Evolutionary conservation across 2,329 filamentous ascomycete species (phyloP).

Genomic region (Trichoderma pleuroti): DNA sequence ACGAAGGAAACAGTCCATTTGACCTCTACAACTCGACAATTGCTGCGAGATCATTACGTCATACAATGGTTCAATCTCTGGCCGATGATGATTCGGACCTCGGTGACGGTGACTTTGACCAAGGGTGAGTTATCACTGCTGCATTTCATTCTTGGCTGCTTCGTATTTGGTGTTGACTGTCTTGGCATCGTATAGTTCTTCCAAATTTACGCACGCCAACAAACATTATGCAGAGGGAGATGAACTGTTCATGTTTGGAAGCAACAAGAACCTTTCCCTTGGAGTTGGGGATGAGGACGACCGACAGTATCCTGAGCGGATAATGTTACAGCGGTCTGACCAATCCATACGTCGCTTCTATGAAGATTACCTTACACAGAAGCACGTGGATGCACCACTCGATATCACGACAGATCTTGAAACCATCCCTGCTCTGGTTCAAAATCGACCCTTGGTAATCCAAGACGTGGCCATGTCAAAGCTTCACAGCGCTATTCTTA

Average conservation of each 20-base stretch:
- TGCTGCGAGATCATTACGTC: constrained; percentile 64
- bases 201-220: background rate
- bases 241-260: constrained; percentile 90
- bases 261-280: constrained; percentile 90
- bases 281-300: constrained; percentile 96
- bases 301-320: constrained; percentile 85
- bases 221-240: constrained; percentile 53
- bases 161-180: background rate
- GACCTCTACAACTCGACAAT: constrained; percentile 90
- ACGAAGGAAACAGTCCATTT: constrained; percentile 90
- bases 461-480: constrained; percentile 87
- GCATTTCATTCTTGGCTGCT: background rate
- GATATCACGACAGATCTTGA: constrained; percentile 31
- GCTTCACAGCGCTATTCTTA: constrained; percentile 83
- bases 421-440: constrained; percentile 69
- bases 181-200: background rate
- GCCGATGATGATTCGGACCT: constrained; percentile 54
- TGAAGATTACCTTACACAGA: constrained; percentile 58
- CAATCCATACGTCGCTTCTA: constrained; percentile 73
- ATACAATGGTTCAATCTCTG: constrained; percentile 44
- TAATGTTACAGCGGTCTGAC: constrained; percentile 71
- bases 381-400: constrained; percentile 32
- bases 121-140: constrained; percentile 29
- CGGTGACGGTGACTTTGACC: constrained; percentile 40
- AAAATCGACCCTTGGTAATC: constrained; percentile 68